phyloP scores from a whole-genome alignment of 2,329 filamentous ascomycete species.

The Golovinomyces cichoracearum region DNA sequence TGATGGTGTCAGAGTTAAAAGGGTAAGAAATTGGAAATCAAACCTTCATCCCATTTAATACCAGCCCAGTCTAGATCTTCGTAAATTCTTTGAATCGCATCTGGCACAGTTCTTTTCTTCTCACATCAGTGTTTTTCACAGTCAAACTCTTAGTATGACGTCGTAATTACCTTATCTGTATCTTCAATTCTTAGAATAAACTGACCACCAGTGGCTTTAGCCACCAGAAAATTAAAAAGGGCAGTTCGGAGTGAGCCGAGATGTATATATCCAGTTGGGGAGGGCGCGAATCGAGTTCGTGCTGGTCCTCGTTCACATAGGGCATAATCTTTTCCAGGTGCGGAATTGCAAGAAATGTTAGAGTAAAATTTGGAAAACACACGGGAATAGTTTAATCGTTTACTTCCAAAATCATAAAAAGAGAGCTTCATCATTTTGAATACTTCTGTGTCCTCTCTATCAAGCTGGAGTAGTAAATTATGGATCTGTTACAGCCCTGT shows the following conservation, averaged over 20 bases:
- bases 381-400: too few relatives aligned
- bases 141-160: neutral
- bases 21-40: slow-evolving; percentile 1
- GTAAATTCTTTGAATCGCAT: slow-evolving; percentile 53
- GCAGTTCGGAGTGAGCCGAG: slow-evolving; percentile 78
- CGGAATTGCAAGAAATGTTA: too few relatives aligned
- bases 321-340: neutral
- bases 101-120: slow-evolving; percentile 55
- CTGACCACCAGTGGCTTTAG: slow-evolving; percentile 62
- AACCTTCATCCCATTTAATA: slow-evolving; percentile 77
- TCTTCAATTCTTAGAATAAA: slow-evolving; percentile 86
- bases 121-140: slow-evolving; percentile 10
- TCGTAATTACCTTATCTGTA: slow-evolving; percentile 48
- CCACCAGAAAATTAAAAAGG: slow-evolving; percentile 84
- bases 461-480: too few relatives aligned
- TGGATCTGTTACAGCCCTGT: too few relatives aligned
- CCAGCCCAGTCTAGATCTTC: slow-evolving; percentile 72
- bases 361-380: too few relatives aligned
- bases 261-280: slow-evolving; percentile 81
- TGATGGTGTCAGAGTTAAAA: slow-evolving; percentile 15
- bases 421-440: too few relatives aligned
- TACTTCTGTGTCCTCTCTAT: too few relatives aligned
- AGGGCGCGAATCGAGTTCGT: slow-evolving; percentile 76
- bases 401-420: too few relatives aligned
- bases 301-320: slow-evolving; percentile 27